Evolutionary conservation across 441 rosid species (phyloP), one percentile per base, ranked within the genome.

Genomic region (Erodium moschatum): DNA sequence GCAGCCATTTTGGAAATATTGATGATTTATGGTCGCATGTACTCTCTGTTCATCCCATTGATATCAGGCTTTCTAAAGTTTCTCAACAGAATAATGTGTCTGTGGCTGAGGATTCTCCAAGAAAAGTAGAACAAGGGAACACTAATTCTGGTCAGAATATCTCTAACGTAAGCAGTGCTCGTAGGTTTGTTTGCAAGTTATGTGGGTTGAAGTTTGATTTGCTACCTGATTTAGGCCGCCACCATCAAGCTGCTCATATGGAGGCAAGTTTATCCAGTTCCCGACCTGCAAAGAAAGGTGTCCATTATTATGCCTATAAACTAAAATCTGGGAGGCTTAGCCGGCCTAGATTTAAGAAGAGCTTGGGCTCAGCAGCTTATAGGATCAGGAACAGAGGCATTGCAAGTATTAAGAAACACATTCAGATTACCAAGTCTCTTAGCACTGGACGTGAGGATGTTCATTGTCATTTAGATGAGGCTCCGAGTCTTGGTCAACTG

Each of bases 191-290:
- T 58, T 94, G 99, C 86, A 85, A 85, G 84, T 89, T 87, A 81
- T 94, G 99, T 67, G 94, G 99, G 67, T 66, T 87, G 80, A 89
- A 86, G 75, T 95, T 95, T 74, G 94, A 92, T 74, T 85, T 92
- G 75, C 83, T 95, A 15, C 97, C 99, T 50, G 99, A 95, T 88
- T 96, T 91, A 52, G 99, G 99, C 24, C 89, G 98, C 58, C 99
- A 95, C 80, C 97, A 95, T 83, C 99, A 95, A 80, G 97, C 97
- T 56, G 96, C 95, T 72, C 99, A 95, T 78, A 89, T 89, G 97
- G 96, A 81, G 46, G 81, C 89, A 8, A 81, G 75, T 74, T 71
- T 80, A 67, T 80, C 78, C 65, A 82, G 78, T 75, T 79, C 96
- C 73, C 86, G 85, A 12, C 89, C 84, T 24, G 81, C 80, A 29